Evolutionary conservation across 1,139 yeast species (phyloP).

Genomic region (Yamadazyma atlantica): DNA sequence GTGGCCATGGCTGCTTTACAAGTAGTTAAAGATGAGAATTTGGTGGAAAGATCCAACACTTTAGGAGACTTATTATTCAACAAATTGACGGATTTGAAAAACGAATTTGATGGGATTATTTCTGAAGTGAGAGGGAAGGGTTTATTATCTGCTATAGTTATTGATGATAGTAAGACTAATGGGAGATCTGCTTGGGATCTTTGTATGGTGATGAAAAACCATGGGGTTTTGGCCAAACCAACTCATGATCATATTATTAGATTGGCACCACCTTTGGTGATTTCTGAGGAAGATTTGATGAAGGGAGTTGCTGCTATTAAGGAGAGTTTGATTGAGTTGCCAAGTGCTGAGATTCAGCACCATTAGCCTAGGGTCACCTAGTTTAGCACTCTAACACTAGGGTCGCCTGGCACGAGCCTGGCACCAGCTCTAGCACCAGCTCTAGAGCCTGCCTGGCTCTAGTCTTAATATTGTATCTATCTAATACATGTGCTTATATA

Average conservation of each 20-base stretch:
- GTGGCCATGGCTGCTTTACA: constrained; percentile 94
- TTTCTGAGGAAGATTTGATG: constrained; percentile 79
- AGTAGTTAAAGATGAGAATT: constrained; percentile 83
- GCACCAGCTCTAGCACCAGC: no score
- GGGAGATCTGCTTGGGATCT: constrained; percentile 97
- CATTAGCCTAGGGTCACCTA: constrained; percentile 40
- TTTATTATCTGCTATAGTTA: constrained; percentile 84
- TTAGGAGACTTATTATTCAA: constrained; percentile 71
- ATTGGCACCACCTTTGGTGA: constrained; percentile 93
- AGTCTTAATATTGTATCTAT: no score
- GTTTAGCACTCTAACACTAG: no score
- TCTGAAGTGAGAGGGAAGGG: constrained; percentile 94
- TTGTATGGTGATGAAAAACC: constrained; percentile 83
- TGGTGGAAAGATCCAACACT: constrained; percentile 73
- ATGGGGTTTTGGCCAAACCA: constrained; percentile 93
- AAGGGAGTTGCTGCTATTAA: constrained; percentile 78
- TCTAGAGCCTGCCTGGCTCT: no score
- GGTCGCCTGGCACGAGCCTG: no score
- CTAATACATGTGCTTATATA: no score
- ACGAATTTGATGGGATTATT: constrained; percentile 67
- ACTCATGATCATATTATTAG: constrained; percentile 95
- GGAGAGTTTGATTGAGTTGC: constrained; percentile 58
- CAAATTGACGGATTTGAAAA: constrained; percentile 64
- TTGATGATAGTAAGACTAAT: constrained; percentile 78
- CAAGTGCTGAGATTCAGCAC: constrained; percentile 47